Base-by-base conservation (phyloP, 371 early-diverging fungal species). In the Rhizopus stolonifer region DNA sequence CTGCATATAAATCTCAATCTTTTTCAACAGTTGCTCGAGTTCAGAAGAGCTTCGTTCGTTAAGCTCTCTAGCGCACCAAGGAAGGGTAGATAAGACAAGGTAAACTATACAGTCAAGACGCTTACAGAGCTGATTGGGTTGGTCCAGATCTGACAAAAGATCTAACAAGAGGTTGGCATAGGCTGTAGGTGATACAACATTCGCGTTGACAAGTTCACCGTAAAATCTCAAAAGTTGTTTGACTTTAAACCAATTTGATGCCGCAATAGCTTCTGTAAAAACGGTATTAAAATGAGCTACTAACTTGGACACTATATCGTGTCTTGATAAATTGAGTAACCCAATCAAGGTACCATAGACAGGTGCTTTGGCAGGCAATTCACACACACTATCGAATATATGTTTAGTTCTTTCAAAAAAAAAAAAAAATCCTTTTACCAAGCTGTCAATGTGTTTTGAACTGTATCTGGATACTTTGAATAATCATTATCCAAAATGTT, bases 201-300 rank as follows among this genome's bases (percentile, higher is more conserved):
- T 87, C 43, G 88, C 75, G 61, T 83, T 86, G 49, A 91, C 87
- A 25, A 92, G 77, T 69, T 90, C 87, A 21, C 84, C 91, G 71
- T 90, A 88, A 65, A 87, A 95, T 44, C 93, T 80, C 48, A 85
- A 64, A 25, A 89, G 54, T 33, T 90, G 74, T 70, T 94, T 94
- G 48, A 88, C 79, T 34, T 79, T 77, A 10, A 81, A 77, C 84
- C 89, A 91, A 21, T 83, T 72, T 22, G 85, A 73, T 15, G 85
- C 60, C 2, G 67, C 63, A 0, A 79, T 51, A 14, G 81, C 70
- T 56, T 79, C 66, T 14, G 65, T 58, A 14, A 92, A 77, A 11
- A 86, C 64, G 5, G 49, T 52, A 40, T 70, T 69, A 42, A 77
- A 60, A 26, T 53, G 65, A 4, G 48, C 31, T 60, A 77, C 64